These are phyloP conservation scores for Colletotrichum coccodes DNA, from an alignment of 2,329 filamentous ascomycete species.

Conservation along the genomic window DNA sequence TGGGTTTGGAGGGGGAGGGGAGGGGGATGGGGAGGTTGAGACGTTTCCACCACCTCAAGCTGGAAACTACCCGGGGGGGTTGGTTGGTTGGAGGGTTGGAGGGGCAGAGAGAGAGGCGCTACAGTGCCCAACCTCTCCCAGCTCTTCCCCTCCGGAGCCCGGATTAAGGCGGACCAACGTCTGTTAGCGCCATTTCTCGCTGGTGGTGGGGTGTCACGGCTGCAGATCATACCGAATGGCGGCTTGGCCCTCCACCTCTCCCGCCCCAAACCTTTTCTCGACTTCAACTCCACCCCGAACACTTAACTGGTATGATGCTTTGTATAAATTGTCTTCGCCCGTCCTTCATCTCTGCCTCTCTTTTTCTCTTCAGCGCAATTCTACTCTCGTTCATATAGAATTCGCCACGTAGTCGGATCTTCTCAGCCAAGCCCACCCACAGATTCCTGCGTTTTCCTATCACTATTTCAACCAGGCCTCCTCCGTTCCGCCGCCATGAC, in stretches of 20 bases:
- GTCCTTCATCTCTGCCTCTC: not conserved
- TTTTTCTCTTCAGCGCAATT: slow-evolving; percentile 32
- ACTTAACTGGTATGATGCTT: not conserved
- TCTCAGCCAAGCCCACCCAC: slow-evolving; percentile 11
- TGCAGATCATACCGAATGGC: slow-evolving; percentile 27
- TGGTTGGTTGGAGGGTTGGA: no score
- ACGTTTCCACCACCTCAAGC: slow-evolving; percentile 22
- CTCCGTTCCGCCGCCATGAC: slow-evolving; percentile 25
- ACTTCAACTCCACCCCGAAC: slow-evolving; percentile 28
- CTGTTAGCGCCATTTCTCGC: slow-evolving; percentile 16
- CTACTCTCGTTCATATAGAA: slow-evolving; percentile 30
- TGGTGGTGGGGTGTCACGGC: slow-evolving; percentile 14
- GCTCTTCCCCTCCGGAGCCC: not conserved
- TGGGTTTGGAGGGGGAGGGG: slow-evolving; percentile 2
- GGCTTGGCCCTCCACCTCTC: slow-evolving; percentile 23
- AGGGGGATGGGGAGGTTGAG: slow-evolving; percentile 16
- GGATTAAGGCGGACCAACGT: slow-evolving; percentile 25
- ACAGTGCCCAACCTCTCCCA: not conserved
- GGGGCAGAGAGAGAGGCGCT: not conserved
- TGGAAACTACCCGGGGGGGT: slow-evolving; percentile 6
- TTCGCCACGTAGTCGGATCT: slow-evolving; percentile 33
- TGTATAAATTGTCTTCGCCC: slow-evolving; percentile 31
- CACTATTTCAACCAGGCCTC: slow-evolving; percentile 26
- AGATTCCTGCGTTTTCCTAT: slow-evolving; percentile 24
- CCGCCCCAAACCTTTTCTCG: slow-evolving; percentile 32